Evolutionary conservation across 2,329 filamentous ascomycete species (phyloP).

Genomic region (Fusarium gaditjirri): DNA sequence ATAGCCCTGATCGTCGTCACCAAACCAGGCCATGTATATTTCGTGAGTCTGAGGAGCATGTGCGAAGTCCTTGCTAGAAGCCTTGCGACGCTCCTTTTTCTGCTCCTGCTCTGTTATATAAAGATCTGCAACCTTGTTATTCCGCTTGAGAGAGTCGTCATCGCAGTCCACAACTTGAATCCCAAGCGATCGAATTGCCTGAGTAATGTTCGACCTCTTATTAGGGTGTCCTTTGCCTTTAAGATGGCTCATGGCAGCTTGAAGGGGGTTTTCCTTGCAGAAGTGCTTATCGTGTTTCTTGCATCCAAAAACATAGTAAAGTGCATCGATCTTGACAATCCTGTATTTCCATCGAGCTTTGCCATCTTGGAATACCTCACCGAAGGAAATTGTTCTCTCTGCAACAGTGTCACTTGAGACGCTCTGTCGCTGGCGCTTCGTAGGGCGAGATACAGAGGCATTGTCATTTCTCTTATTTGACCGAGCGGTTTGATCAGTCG

Average conservation of each 20-base stretch:
- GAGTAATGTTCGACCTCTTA: rapidly evolving
- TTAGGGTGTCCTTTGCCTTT: neutral
- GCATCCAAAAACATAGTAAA: neutral
- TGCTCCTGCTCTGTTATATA: neutral
- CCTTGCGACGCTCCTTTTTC: neutral
- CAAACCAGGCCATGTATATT: neutral
- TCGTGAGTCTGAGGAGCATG: neutral
- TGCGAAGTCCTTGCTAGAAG: rapidly evolving
- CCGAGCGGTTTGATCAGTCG: rapidly evolving
- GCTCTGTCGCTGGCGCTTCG: neutral
- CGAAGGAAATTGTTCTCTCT: rapidly evolving
- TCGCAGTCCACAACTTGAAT: rapidly evolving
- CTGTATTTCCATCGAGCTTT: neutral
- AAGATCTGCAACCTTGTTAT: neutral
- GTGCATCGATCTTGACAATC: neutral
- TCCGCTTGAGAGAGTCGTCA: rapidly evolving
- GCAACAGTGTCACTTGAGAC: rapidly evolving
- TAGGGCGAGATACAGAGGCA: rapidly evolving
- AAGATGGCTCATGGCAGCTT: neutral
- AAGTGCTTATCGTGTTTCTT: neutral
- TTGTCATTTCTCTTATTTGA: neutral
- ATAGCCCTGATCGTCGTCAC: neutral
- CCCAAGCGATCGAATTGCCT: neutral
- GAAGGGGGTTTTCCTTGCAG: rapidly evolving
- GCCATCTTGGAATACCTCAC: rapidly evolving